Percentiles rank a stretch among this genome's conserved stretches.
These are phyloP conservation scores for Ilyonectria sp. DNA, from an alignment of 2,329 filamentous ascomycete species.

Conservation along the genomic window DNA sequence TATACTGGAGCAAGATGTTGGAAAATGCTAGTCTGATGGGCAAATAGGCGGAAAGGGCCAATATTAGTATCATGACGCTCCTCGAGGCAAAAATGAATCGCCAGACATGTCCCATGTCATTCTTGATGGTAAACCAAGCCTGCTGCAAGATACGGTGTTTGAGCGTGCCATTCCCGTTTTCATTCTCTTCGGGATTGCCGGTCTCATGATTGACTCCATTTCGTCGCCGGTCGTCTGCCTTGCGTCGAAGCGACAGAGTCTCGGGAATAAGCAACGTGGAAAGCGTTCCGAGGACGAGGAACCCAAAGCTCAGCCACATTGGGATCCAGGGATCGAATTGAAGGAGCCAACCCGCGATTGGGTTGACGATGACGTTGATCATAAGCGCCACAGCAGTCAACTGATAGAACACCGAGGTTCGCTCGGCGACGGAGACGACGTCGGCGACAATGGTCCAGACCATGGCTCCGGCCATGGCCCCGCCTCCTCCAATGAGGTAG, in stretches of 20 bases:
- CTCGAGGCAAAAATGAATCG: conserved; percentile 58
- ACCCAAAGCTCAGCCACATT: conserved; percentile 53
- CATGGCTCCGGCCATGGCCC: conserved; percentile 58
- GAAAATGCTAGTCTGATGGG: conserved; percentile 51
- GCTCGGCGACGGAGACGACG: conserved; percentile 54
- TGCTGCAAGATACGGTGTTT: conserved; percentile 39
- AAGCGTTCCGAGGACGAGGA: conserved; percentile 49
- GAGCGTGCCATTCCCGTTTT: neutral
- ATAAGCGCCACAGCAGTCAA: conserved; percentile 55
- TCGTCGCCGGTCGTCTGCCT: conserved; percentile 44
- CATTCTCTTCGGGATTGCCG: neutral
- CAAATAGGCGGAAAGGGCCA: conserved; percentile 49
- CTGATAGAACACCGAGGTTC: conserved; percentile 60
- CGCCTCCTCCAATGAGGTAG: conserved; percentile 60
- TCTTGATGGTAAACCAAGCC: conserved; percentile 46
- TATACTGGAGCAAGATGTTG: conserved; percentile 65
- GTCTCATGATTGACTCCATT: conserved; percentile 16
- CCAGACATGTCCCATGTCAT: conserved; percentile 55
- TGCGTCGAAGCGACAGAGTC: conserved; percentile 56
- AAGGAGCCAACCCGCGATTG: conserved; percentile 59
- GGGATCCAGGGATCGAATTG: conserved; percentile 57
- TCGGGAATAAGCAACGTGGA: conserved; percentile 58
- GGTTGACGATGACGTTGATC: conserved; percentile 57
- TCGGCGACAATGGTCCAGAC: conserved; percentile 63
- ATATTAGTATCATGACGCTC: conserved; percentile 56